phyloP scores from a whole-genome alignment of 2,329 filamentous ascomycete species.

The Alternaria brassicicola region DNA sequence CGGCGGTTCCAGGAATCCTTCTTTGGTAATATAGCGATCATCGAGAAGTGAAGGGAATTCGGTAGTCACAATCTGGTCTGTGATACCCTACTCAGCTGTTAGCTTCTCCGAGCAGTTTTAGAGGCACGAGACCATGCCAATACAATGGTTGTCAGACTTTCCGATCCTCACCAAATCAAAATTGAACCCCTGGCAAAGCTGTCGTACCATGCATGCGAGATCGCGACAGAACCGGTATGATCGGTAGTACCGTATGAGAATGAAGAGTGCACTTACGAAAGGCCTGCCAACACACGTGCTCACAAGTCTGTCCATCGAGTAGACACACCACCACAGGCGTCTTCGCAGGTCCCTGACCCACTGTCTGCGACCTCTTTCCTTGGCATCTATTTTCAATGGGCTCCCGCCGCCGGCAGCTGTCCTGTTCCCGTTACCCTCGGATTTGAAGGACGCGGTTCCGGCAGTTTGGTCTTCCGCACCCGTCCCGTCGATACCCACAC shows the following conservation, averaged over 20 bases:
- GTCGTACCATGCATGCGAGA: not conserved
- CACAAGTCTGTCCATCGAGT: slow-evolving; percentile 92
- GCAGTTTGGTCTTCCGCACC: slow-evolving; percentile 37
- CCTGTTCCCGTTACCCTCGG: slow-evolving; percentile 42
- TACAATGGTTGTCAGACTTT: not conserved
- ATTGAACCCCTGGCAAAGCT: not conserved
- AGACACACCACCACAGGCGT: slow-evolving; percentile 95
- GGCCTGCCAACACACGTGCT: slow-evolving; percentile 92
- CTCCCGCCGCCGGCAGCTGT: slow-evolving; percentile 28
- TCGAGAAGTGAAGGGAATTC: slow-evolving; percentile 90
- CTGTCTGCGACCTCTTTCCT: slow-evolving; percentile 72
- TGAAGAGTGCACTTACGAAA: slow-evolving; percentile 60
- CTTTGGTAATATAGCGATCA: slow-evolving; percentile 83
- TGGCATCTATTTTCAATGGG: slow-evolving; percentile 52
- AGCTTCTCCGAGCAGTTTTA: slow-evolving; percentile 2
- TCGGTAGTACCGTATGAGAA: not conserved
- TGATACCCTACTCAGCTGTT: slow-evolving; percentile 62
- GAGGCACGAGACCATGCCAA: not conserved
- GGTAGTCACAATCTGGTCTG: slow-evolving; percentile 95
- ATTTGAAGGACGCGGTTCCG: slow-evolving; percentile 33
- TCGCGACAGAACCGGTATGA: not conserved
- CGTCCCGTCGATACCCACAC: slow-evolving; percentile 65
- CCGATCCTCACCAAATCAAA: not conserved
- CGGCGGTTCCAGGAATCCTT: slow-evolving; percentile 70
- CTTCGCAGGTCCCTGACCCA: slow-evolving; percentile 86